These are phyloP conservation scores for Thielaviopsis populi DNA, from an alignment of 2,329 filamentous ascomycete genomes.

Conservation along the genomic window DNA sequence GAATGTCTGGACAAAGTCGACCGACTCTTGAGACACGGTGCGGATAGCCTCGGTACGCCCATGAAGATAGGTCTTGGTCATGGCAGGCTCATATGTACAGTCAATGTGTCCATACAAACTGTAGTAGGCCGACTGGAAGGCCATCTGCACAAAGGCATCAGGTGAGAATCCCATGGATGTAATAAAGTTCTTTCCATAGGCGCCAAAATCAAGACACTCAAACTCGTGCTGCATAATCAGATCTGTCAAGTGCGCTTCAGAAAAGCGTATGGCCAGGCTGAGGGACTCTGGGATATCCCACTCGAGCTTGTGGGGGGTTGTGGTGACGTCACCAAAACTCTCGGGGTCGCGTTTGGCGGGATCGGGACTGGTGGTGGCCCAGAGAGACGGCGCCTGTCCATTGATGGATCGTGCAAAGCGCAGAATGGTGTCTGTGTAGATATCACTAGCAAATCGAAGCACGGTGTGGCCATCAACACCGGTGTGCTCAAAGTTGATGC, in stretches of 20 bases:
- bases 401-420: constrained; percentile 84
- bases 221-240: constrained; percentile 96
- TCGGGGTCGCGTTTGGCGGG: constrained; percentile 81
- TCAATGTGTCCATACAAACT: constrained; percentile 88
- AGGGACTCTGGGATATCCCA: constrained; percentile 96
- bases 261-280: constrained; percentile 80
- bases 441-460: constrained; percentile 83
- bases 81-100: constrained; percentile 92
- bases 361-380: constrained; percentile 81
- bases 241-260: constrained; percentile 85
- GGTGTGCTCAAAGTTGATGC: constrained; percentile 98
- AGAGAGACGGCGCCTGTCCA: constrained; percentile 76
- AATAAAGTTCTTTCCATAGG: constrained; percentile 95
- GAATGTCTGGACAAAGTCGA: constrained; percentile 84
- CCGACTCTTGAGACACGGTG: constrained; percentile 64
- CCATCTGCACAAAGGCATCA: constrained; percentile 97
- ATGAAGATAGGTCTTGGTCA: constrained; percentile 91
- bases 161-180: constrained; percentile 94
- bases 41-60: constrained; percentile 90
- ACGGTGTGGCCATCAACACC: constrained; percentile 97
- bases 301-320: constrained; percentile 87
- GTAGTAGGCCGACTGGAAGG: constrained; percentile 95
- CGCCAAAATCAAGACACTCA: constrained; percentile 70
- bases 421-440: constrained; percentile 95
- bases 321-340: constrained; percentile 85